Percentiles rank a stretch among this genome's conserved stretches.
These are phyloP conservation scores for Amanita thiersii DNA, from an alignment of 768 basidiomycete genomes.

Conservation along the genomic window DNA sequence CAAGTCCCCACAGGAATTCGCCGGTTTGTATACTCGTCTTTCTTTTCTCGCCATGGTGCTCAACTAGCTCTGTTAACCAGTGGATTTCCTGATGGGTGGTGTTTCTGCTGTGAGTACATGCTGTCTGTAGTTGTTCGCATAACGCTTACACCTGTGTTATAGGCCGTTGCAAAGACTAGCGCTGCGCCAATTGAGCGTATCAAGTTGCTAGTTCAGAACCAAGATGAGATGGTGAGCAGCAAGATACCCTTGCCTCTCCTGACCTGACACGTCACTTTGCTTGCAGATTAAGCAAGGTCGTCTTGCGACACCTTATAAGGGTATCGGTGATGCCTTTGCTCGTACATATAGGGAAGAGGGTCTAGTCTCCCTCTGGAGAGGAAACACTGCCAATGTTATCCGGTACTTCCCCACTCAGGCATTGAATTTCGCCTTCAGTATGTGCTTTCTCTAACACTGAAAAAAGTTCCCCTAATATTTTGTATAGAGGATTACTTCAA, in stretches of 20 bases:
- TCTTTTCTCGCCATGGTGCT: slow-evolving; percentile 12
- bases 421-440: slow-evolving; percentile 99
- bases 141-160: too few species aligned
- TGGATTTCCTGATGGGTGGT: slow-evolving; percentile 96
- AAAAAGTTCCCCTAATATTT: slow-evolving; percentile 7
- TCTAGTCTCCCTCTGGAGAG: slow-evolving; percentile 92
- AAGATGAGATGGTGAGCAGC: slow-evolving; percentile 94
- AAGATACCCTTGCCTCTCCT: slow-evolving; percentile 1
- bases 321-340: slow-evolving; percentile 82
- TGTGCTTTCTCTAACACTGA: slow-evolving; percentile 23
- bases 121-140: not conserved
- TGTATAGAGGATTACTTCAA: slow-evolving; percentile 93
- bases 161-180: slow-evolving; percentile 98
- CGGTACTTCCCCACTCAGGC: slow-evolving; percentile 99
- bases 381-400: slow-evolving; percentile 99
- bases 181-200: slow-evolving; percentile 99
- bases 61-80: slow-evolving; percentile 31
- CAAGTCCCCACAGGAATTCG: slow-evolving; percentile 90
- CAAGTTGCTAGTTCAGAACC: slow-evolving; percentile 97
- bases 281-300: slow-evolving; percentile 97
- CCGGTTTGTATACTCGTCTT: slow-evolving; percentile 39
- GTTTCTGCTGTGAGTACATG: slow-evolving; percentile 68
- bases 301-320: slow-evolving; percentile 94
- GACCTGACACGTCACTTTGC: slow-evolving; percentile 26
- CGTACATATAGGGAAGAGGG: slow-evolving; percentile 97